Base-by-base conservation (phyloP, 371 early-diverging fungal species). In the Sanchytrium tribonematis region DNA sequence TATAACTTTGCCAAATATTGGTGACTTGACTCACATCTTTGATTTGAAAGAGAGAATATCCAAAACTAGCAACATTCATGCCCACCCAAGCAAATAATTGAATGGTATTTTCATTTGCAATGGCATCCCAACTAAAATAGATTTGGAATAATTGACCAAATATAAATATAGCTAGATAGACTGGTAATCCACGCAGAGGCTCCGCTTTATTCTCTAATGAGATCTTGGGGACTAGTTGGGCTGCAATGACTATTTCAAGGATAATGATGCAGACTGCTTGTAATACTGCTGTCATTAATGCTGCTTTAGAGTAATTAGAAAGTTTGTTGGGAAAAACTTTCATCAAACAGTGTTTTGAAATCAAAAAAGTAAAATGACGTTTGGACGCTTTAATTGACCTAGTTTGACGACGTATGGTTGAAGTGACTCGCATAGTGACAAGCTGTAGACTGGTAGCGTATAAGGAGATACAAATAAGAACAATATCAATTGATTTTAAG, bases 111-210 rank as follows among this genome's bases (percentile, higher is more conserved):
- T 48, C 48, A 48, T 48, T 48, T 48, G 48, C 48, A 48, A 48
- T 48, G 5, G 81, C 81, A 68, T 82, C 81, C 73, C 73, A 76
- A 71, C 77, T 76, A 30, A 79, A 73, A 71, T 73, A 73, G 12
- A 82, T 71, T 68, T 76, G 76, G 71, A 81, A 81, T 30, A 82
- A 29, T 73, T 80, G 74, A 28, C 78, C 82, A 1, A 79, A 73
- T 17, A 82, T 75, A 69, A 79, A 81, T 66, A 82, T 76, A 1
- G 76, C 73, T 48, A 77, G 74, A 74, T 82, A 81, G 29, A 81
- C 80, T 12, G 48, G 48, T 48, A 48, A 48, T 48, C 48, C 48
- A 12, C 22, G 5, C 48, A 48, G 22, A 48, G 5, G 5, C 22
- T 48, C 48, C 48, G 5, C 48, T 12, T 12, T 5, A 5, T 48